Evolutionary conservation across 148 eudicot genomes (phyloP).

Genomic region (Rhododendron ovatum): DNA sequence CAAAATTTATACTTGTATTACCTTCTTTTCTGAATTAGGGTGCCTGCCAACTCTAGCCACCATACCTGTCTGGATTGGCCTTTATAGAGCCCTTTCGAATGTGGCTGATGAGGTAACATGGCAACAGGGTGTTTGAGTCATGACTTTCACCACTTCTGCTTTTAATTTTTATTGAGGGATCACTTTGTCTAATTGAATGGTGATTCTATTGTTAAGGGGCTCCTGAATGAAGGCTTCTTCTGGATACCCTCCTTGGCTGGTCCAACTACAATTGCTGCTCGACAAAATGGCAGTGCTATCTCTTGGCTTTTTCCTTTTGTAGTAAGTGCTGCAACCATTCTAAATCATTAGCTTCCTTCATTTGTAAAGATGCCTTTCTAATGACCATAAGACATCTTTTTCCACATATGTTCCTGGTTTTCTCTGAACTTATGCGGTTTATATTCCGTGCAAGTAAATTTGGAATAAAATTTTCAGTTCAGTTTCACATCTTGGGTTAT

Average conservation of each 20-base stretch:
- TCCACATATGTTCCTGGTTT: background rate
- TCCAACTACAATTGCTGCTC: conserved; percentile 85
- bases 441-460: background rate
- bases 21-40: conserved; percentile 36
- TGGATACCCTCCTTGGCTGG: conserved; percentile 99
- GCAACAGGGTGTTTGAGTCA: background rate
- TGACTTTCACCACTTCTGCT: background rate
- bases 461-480: background rate
- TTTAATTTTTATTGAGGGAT: background rate
- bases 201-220: conserved; percentile 47
- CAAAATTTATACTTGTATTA: background rate
- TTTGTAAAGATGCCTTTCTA: background rate
- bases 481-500: background rate
- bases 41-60: conserved; percentile 94
- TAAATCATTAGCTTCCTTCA: background rate
- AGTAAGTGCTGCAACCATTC: conserved; percentile 37
- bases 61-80: conserved; percentile 98
- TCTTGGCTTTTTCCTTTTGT: conserved; percentile 97
- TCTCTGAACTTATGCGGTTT: background rate
- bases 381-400: background rate
- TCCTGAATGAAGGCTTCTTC: conserved; percentile 90
- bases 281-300: conserved; percentile 85
- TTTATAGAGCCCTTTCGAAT: conserved; percentile 91
- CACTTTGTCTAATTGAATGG: conserved; percentile 4
- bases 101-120: conserved; percentile 84